Conservation (phyloP, 495 filamentous ascomycete genomes). For the Lindgomyces ingoldianus region DNA sequence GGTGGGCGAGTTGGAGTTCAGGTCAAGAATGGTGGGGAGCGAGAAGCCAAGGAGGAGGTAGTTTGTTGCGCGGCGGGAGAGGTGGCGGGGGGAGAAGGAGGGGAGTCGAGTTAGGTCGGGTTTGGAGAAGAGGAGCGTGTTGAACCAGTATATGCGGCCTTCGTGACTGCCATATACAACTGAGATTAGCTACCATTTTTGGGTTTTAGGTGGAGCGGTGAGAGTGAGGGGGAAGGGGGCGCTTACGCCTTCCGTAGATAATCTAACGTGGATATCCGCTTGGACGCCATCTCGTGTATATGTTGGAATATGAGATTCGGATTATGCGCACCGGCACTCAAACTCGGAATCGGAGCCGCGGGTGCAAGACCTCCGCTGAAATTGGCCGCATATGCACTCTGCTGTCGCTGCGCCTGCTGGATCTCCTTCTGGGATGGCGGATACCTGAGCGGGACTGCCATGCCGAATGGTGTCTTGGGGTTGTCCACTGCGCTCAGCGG, state of each 20-base stretch:
- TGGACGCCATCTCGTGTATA: conserved; percentile 84
- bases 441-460: conserved; percentile 35
- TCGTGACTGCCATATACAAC: conserved; percentile 64
- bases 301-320: conserved; percentile 74
- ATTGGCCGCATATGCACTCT: conserved; percentile 12
- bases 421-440: conserved; percentile 32
- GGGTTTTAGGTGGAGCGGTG: too few relatives aligned
- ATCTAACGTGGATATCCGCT: conserved; percentile 93
- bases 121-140: conserved; percentile 88
- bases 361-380: conserved; percentile 27
- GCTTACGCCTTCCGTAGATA: conserved; percentile 88
- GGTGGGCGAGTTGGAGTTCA: conserved; percentile 69
- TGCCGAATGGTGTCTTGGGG: conserved; percentile 37
- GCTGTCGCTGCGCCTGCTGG: conserved; percentile 22
- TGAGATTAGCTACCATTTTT: too few relatives aligned
- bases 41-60: conserved; percentile 92
- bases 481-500: conserved; percentile 35
- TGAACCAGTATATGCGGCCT: conserved; percentile 96
- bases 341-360: conserved; percentile 25
- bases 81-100: conserved; percentile 79
- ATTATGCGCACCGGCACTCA: conserved; percentile 49
- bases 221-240: neutral
- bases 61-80: conserved; percentile 84
- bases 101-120: conserved; percentile 76
- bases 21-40: conserved; percentile 82